Percentiles rank a stretch among this genome's conserved stretches.
Conservation (phyloP, 352 stramenopile species). For the Phytophthora crassamura region DNA sequence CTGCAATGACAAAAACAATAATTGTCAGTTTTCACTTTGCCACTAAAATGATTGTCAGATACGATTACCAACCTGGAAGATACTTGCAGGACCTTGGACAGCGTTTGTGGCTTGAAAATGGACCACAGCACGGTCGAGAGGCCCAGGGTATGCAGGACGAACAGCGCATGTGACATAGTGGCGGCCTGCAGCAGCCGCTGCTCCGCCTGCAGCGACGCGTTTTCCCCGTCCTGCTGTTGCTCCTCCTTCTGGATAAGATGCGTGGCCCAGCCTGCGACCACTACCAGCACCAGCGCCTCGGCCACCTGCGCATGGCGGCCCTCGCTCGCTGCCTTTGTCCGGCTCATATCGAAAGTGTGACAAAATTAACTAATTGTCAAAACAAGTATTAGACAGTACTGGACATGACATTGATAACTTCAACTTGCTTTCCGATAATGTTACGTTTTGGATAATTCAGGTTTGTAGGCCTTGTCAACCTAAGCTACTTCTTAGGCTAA, state of each 20-base stretch:
- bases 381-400: slow-evolving; percentile 59
- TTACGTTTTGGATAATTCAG: too few species aligned
- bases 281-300: slow-evolving; percentile 47
- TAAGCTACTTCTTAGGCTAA: too few species aligned
- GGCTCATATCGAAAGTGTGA: slow-evolving; percentile 68
- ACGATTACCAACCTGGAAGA: slow-evolving; percentile 33
- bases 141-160: slow-evolving; percentile 39
- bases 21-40: neutral
- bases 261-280: slow-evolving; percentile 42
- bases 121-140: slow-evolving; percentile 38
- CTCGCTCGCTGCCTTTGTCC: slow-evolving; percentile 31
- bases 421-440: too few species aligned
- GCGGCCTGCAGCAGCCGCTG: slow-evolving; percentile 41
- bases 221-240: slow-evolving; percentile 20
- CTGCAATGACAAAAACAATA: slow-evolving; percentile 30
- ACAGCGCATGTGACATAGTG: slow-evolving; percentile 35
- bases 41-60: neutral
- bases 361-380: slow-evolving; percentile 35
- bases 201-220: slow-evolving; percentile 22
- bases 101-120: slow-evolving; percentile 18
- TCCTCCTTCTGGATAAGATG: slow-evolving; percentile 34
- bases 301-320: slow-evolving; percentile 32
- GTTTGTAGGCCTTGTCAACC: too few species aligned
- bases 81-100: slow-evolving; percentile 28
- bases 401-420: slow-evolving; percentile 2